A percentile compares a stretch with the other conserved stretches of the same genome.
phyloP scores from a whole-genome alignment of 805 yeast species.

The Barnettozyma vustinii region DNA sequence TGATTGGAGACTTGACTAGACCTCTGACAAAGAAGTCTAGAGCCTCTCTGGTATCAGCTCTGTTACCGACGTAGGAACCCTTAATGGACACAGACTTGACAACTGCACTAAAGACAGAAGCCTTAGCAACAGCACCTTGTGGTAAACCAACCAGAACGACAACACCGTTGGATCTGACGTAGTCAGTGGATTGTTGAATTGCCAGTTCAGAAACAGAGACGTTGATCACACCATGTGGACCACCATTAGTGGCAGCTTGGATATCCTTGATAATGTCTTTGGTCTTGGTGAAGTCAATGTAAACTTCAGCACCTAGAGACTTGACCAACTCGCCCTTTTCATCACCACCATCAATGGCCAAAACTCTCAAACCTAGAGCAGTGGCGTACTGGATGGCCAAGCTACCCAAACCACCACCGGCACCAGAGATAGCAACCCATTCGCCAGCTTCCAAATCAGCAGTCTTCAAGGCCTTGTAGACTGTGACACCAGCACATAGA shows the following conservation, averaged over 20 bases:
- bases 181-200: slow-evolving; percentile 42
- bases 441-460: slow-evolving; percentile 57
- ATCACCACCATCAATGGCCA: slow-evolving; percentile 72
- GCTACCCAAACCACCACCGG: slow-evolving; percentile 78
- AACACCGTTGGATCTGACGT: slow-evolving; percentile 55
- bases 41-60: slow-evolving; percentile 51
- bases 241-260: slow-evolving; percentile 48
- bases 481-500: slow-evolving; percentile 44
- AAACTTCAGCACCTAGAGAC: slow-evolving; percentile 58
- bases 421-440: slow-evolving; percentile 74
- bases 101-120: slow-evolving; percentile 44
- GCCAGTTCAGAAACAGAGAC: slow-evolving; percentile 54
- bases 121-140: slow-evolving; percentile 41
- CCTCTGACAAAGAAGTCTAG: slow-evolving; percentile 65
- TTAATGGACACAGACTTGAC: slow-evolving; percentile 41
- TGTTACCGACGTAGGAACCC: slow-evolving; percentile 29
- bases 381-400: slow-evolving; percentile 70
- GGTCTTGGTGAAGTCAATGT: slow-evolving; percentile 47
- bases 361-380: slow-evolving; percentile 68
- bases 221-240: slow-evolving; percentile 59
- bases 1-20: slow-evolving; percentile 55
- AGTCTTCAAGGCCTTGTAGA: slow-evolving; percentile 61
- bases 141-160: slow-evolving; percentile 60
- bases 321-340: slow-evolving; percentile 52
- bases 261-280: slow-evolving; percentile 46